Evolutionary conservation across 169 alveolate species (phyloP).

Genomic region (Cryptosporidium sp.): DNA sequence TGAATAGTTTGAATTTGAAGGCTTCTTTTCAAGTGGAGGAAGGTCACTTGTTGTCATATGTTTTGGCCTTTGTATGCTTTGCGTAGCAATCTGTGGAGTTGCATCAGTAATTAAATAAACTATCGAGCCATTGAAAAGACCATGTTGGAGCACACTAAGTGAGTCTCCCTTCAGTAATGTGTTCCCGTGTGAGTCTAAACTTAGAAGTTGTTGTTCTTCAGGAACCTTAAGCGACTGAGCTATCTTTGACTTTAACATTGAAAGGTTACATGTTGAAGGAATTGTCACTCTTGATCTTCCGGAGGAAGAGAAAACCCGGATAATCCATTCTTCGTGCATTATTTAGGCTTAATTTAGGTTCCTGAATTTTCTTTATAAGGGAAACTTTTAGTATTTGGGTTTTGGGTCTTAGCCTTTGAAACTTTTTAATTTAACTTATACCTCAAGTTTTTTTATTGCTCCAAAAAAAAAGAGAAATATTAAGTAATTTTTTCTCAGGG

Average conservation of each 20-base stretch:
- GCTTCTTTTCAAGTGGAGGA: slow-evolving; percentile 19
- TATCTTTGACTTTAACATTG: slow-evolving; percentile 55
- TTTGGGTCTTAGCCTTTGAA: neutral
- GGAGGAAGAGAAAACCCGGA: slow-evolving; percentile 56
- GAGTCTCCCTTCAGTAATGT: slow-evolving; percentile 59
- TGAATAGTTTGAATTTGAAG: neutral
- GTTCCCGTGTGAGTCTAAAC: slow-evolving; percentile 57
- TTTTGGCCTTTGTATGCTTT: slow-evolving; percentile 21
- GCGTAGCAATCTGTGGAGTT: slow-evolving; percentile 49
- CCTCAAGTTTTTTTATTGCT: too few species aligned
- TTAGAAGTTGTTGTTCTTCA: slow-evolving; percentile 50
- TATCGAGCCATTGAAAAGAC: slow-evolving; percentile 47
- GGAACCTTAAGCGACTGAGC: slow-evolving; percentile 61
- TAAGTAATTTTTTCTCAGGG: neutral
- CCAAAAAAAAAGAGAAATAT: neutral
- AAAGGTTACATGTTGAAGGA: slow-evolving; percentile 45
- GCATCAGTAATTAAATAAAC: slow-evolving; percentile 69
- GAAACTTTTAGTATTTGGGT: neutral
- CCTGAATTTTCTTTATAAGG: neutral
- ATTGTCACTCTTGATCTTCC: slow-evolving; percentile 74
- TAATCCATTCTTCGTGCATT: slow-evolving; percentile 72
- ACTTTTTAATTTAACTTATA: too few species aligned
- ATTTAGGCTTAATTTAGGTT: neutral
- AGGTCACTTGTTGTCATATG: slow-evolving; percentile 67
- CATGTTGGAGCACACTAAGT: slow-evolving; percentile 57